Evolutionary conservation across 495 filamentous ascomycete species (phyloP), one percentile per base, ranked within the genome.

Genomic region (Tuber aestivum): DNA sequence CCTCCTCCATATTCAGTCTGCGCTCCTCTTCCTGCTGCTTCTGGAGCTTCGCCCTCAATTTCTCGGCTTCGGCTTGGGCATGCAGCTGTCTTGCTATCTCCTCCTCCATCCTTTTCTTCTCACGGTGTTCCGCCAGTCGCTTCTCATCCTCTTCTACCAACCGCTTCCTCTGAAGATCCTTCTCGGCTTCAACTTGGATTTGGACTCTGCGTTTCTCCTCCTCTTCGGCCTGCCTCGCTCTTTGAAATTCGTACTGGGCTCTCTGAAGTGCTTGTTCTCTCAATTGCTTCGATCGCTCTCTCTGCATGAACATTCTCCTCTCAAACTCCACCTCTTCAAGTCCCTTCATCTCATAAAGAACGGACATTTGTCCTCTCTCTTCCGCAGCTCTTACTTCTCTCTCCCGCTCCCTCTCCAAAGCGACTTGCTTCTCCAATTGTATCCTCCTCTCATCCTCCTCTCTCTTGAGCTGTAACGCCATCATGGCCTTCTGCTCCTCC

Each of bases 11-110:
- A 35, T n/a, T 45, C 45, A 79, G 44, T 27, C 70, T 71, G 32
- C 44, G 41, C 48, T 70, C 44, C 70, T 75, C 78, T 48, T 48
- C 83, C 41, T 87, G 72, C 40, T 81, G 80, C 71, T 83, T 75
- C 1, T 78, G 83, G 0, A 83, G 75, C 37, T 82, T 81, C 68
- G 85, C 83, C 35, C 85, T 85, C 69, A 85, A 86, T n/a, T 83
- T 82, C 18, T 82, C 83, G 23, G 76, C 78, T 16, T 83, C 75
- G 6, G 86, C 82, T 37, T 83, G 83, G 27, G 72, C 23, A 71
- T 71, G 70, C 0, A 56, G 20, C 20, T 32, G 23, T 37, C 48
- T 41, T 69, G 41, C 68, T 2, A 27, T 65, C 35, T 72, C 72
- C 44, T 72, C 76, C 69, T 70, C 76, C n/a, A 21, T 32, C 23